Evolutionary conservation across 345 rosid genomes (phyloP), one percentile per base, ranked within the genome.

Genomic region (Lepidium africanum): DNA sequence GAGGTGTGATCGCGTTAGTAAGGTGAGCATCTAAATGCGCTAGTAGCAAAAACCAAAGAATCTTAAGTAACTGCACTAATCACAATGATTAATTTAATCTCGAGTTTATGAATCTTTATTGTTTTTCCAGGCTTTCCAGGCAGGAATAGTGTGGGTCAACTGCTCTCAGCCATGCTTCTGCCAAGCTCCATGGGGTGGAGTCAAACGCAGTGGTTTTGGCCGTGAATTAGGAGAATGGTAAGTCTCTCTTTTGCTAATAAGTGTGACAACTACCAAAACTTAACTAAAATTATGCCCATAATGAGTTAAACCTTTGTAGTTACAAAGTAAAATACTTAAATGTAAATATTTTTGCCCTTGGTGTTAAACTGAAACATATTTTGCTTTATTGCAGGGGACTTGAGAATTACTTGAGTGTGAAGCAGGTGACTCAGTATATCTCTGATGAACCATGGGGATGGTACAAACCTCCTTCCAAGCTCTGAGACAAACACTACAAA

Each of bases 121-220:
- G n/a, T 36, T 47, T 67, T 32, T 76, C 68, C 83, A 94, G 99
- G 85, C 91, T 50, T 67, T 94, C 14, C 82, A 82, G 61, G 81
- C 97, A 1, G 97, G 97, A 16, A 69, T 89, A 32, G 97, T 94
- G 52, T 94, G 99, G 97, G 53, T 94, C 75, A 94, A 94, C 76
- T 94, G 99, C 78, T 91, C 99, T 25, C 99, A 91, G 82, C 97
- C 97, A 68, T 86, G 97, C 80, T 94, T 94, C 83, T 75, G 78
- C 72, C 99, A 94, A 66, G 97, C 97, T 47, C 99, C 99, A 49
- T 94, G 99, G 99, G 99, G 99, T 43, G 97, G 99, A 73, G 79
- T 82, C 67, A 91, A 94, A 72, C 96, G 90, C 67, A 94, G 96
- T 67, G 99, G 97, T 15, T 94, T 87, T 74, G 97, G 99, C n/a